Evolutionary conservation across 768 basidiomycete species (phyloP).

Genomic region (Boletus coccyginus): DNA sequence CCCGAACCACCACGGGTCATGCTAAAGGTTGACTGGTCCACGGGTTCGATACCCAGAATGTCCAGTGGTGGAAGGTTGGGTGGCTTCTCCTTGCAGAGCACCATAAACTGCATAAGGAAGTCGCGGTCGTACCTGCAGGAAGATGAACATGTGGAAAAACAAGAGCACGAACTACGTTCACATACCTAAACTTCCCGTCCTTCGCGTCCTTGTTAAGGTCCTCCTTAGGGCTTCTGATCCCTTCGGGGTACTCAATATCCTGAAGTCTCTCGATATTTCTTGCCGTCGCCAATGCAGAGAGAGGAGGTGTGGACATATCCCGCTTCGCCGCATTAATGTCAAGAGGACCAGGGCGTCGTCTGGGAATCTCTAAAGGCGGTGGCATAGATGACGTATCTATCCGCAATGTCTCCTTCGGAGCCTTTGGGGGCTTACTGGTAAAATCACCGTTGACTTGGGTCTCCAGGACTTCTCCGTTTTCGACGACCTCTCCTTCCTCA

Average conservation of each 20-base stretch:
- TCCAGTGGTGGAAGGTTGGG: slow-evolving; percentile 86
- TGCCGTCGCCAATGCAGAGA: slow-evolving; percentile 74
- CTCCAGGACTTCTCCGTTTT: slow-evolving; percentile 30
- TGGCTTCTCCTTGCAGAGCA: slow-evolving; percentile 92
- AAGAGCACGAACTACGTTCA: background rate
- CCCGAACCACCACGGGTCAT: slow-evolving; percentile 66
- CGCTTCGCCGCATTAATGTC: slow-evolving; percentile 59
- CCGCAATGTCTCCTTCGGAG: slow-evolving; percentile 52
- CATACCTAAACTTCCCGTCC: slow-evolving; percentile 86
- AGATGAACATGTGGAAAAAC: slow-evolving; percentile 5
- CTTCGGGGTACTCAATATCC: slow-evolving; percentile 76
- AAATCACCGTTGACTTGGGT: slow-evolving; percentile 32
- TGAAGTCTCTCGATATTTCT: slow-evolving; percentile 81
- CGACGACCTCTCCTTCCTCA: slow-evolving; percentile 38
- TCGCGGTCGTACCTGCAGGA: slow-evolving; percentile 87
- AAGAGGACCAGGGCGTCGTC: slow-evolving; percentile 67
- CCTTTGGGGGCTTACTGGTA: slow-evolving; percentile 39
- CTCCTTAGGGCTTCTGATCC: slow-evolving; percentile 74
- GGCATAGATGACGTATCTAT: slow-evolving; percentile 58
- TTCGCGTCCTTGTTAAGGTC: slow-evolving; percentile 83
- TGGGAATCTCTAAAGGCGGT: slow-evolving; percentile 36
- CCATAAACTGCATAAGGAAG: slow-evolving; percentile 97
- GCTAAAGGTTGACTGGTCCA: slow-evolving; percentile 47
- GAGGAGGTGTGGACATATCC: slow-evolving; percentile 30
- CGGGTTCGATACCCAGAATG: slow-evolving; percentile 85